Base-by-base conservation (phyloP, 257 asterid genomes). In the Mentha longifolia region DNA sequence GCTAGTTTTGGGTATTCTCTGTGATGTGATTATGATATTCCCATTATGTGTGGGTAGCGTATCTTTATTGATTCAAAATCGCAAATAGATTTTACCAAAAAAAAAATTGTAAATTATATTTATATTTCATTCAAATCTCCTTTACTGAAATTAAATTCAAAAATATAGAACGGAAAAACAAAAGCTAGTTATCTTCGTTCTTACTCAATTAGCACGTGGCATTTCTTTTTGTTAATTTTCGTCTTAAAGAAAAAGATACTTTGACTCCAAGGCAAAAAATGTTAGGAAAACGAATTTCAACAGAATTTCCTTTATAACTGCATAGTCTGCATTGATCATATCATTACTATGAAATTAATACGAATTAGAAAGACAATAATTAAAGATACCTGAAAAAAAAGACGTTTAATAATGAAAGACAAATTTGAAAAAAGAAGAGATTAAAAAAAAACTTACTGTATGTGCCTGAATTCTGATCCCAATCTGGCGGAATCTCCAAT, bases 401-500 rank as follows among this genome's bases (percentile, higher is more conserved):
- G 6, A 51, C 17, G 16, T 51, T 16, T 15, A 47, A 50, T 16
- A 7, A 47, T 47, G 5, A 28, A 28, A 13, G 20, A 47, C 14
- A 19, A 16, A 42, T 6, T 7, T 12, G 19, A 63, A 42, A 12
- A 5, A 63, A 12, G 12, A 3, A 13, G 31, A 33, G 9, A 47
- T 13, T 3, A 47, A 51, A 22, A 17, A 33, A 47, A 49, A 33
- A 57, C 5, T 41, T 54, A 50, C 8, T 55, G n/a, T 28, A 12
- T 61, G 39, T 66, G 17, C 49, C 39, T 58, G 47, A 62, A 14
- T 14, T 46, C 11, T 49, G 57, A 51, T 16, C 28, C 56, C 56
- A 58, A 61, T 61, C 51, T 39, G 69, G 55, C 56, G 73, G 79
- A 78, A 37, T 74, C 70, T 50, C 59, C 67, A 64, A 74, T 35